Percentiles rank a stretch among this genome's conserved stretches.
These are phyloP conservation scores for Clitopilus hobsonii DNA, from an alignment of 768 basidiomycete species.

Conservation along the genomic window DNA sequence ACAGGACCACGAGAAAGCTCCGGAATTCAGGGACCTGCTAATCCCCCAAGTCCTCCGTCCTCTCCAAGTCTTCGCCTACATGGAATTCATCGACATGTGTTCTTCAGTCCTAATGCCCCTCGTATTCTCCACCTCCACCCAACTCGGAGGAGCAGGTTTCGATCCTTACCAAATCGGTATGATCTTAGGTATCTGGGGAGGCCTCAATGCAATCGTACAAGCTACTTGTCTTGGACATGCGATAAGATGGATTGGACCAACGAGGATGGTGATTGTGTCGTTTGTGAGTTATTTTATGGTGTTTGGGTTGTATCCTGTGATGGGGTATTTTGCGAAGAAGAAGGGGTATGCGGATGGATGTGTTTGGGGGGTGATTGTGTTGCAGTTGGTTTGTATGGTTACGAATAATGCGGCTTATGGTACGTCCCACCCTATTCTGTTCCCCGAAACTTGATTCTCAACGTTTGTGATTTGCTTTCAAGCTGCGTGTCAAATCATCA, in stretches of 20 bases:
- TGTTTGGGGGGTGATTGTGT: too few species aligned
- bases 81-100: conserved; percentile 51
- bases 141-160: conserved; percentile 58
- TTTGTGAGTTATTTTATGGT: too few species aligned
- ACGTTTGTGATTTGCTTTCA: conserved; percentile 9
- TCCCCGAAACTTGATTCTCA: neutral
- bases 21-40: conserved; percentile 36
- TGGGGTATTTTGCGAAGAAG: too few species aligned
- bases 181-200: conserved; percentile 46
- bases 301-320: too few species aligned
- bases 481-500: conserved; percentile 52
- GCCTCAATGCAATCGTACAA: conserved; percentile 52
- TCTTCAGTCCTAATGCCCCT: conserved; percentile 60
- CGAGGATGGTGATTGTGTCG: too few species aligned
- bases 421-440: conserved; percentile 15
- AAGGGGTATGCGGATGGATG: too few species aligned
- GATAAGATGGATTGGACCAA: conserved; percentile 43
- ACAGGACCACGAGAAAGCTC: conserved; percentile 16
- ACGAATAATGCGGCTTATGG: conserved; percentile 35
- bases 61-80: conserved; percentile 51
- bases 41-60: conserved; percentile 44
- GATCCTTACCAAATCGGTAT: conserved; percentile 53
- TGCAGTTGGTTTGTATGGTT: too few species aligned
- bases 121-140: conserved; percentile 59
- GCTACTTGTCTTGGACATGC: conserved; percentile 46